Evolutionary conservation across 495 filamentous ascomycete species (phyloP).

Genomic region (Clohesyomyces aquaticus): DNA sequence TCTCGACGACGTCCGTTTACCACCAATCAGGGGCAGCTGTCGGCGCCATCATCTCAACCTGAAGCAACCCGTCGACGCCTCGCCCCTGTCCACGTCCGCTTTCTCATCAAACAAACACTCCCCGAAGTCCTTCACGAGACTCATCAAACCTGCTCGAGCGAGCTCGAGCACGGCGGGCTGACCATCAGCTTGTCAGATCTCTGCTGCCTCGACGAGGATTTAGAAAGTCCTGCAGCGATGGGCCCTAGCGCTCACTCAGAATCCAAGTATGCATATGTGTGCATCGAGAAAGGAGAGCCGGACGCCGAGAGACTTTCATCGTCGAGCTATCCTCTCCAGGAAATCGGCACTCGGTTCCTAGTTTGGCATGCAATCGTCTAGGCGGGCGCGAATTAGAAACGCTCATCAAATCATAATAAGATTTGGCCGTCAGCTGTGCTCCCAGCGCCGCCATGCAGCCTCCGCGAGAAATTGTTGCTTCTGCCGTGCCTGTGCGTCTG

Average conservation of each 20-base stretch:
- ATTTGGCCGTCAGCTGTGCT: background rate
- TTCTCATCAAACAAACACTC: conserved; percentile 18
- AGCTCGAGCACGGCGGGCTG: too few relatives aligned
- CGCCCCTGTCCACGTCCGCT: conserved; percentile 10
- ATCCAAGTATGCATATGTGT: background rate
- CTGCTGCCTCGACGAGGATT: background rate
- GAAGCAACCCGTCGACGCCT: conserved; percentile 3
- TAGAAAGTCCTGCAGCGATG: background rate
- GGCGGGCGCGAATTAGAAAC: background rate
- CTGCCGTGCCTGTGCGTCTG: conserved; percentile 2
- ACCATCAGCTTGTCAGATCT: too few relatives aligned
- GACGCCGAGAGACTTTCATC: too few relatives aligned
- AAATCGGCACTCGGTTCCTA: too few relatives aligned
- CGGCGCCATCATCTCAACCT: conserved; percentile 15
- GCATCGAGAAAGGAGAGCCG: background rate
- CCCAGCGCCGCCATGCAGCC: background rate
- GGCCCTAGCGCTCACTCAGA: background rate
- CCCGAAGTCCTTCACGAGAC: background rate
- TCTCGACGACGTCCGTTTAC: background rate
- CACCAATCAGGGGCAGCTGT: conserved; percentile 6
- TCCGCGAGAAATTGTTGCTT: background rate
- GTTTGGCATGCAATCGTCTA: too few relatives aligned
- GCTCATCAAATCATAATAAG: conserved; percentile 11
- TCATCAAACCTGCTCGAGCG: too few relatives aligned
- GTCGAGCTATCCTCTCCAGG: too few relatives aligned